Percentiles rank a stretch among this genome's conserved stretches.
Conservation (phyloP, 176 grass and related monocot genomes). For the Zea mays region DNA sequence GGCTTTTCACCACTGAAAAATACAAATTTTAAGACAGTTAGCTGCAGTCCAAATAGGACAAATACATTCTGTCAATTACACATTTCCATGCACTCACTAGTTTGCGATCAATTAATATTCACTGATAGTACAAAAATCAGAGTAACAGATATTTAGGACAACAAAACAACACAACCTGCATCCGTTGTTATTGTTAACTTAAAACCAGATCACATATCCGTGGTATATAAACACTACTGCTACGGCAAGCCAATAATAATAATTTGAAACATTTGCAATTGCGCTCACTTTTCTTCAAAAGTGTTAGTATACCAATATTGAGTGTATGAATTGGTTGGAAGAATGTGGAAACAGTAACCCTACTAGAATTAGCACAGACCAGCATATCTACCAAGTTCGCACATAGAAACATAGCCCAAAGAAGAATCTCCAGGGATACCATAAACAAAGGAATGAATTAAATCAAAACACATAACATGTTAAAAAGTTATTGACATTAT, state of each 20-base stretch:
- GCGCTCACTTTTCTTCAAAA: neutral
- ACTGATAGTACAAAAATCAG: neutral
- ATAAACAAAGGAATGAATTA: neutral
- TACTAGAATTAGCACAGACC: neutral
- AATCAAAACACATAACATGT: neutral
- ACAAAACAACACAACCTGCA: neutral
- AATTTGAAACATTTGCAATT: neutral
- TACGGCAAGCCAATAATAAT: neutral
- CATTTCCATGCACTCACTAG: conserved; percentile 2
- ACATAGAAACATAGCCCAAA: neutral
- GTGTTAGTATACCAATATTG: neutral
- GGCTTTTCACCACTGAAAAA: conserved; percentile 91
- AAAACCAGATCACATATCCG: neutral
- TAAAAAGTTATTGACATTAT: neutral
- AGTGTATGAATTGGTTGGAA: neutral
- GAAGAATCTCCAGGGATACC: neutral
- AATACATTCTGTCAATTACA: neutral
- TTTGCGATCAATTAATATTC: conserved; percentile 19
- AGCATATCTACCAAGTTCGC: neutral
- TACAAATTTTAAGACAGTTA: conserved; percentile 34
- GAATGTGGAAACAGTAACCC: conserved; percentile 1
- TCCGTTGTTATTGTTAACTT: neutral
- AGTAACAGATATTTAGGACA: neutral
- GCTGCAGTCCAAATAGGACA: conserved; percentile 24
- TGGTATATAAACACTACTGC: neutral